Conservation (phyloP, 108 stramenopile species). For the Skeletonema tropicum region DNA sequence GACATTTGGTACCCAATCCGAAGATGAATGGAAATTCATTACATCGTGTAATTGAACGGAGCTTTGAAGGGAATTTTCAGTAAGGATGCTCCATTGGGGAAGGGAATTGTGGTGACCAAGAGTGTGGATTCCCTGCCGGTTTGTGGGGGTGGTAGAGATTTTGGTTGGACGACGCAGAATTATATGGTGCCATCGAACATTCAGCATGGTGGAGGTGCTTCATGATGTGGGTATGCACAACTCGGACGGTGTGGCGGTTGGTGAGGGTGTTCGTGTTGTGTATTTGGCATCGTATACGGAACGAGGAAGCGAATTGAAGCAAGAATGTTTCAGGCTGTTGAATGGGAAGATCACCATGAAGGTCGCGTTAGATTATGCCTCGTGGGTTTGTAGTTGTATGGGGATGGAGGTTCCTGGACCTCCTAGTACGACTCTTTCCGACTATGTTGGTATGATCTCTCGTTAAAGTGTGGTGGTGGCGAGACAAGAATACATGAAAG, state of each 20-base stretch:
- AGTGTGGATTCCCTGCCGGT: conserved; percentile 11
- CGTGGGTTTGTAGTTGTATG: conserved; percentile 27
- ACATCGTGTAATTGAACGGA: conserved; percentile 21
- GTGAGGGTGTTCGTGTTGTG: conserved; percentile 20
- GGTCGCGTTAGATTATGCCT: conserved; percentile 11
- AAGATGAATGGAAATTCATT: not conserved
- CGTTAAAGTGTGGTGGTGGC: not conserved
- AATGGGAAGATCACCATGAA: conserved; percentile 21
- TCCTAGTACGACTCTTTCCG: conserved; percentile 8
- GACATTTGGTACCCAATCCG: conserved; percentile 3
- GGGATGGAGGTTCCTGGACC: conserved; percentile 3
- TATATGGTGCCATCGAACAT: not conserved
- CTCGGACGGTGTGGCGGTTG: not conserved
- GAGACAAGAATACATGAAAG: not conserved
- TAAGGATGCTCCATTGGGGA: conserved; percentile 14
- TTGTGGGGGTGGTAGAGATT: not conserved
- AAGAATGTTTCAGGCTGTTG: conserved; percentile 8
- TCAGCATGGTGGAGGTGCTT: conserved; percentile 19
- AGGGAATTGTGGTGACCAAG: conserved; percentile 19
- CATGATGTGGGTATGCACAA: conserved; percentile 34
- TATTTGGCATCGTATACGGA: not conserved
- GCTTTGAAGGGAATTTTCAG: conserved; percentile 28
- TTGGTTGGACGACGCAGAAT: not conserved
- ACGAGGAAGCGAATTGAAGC: not conserved
- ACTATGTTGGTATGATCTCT: conserved; percentile 2